Evolutionary conservation across 305 asterid species (phyloP).

Genomic region (Coffea humblotiana): DNA sequence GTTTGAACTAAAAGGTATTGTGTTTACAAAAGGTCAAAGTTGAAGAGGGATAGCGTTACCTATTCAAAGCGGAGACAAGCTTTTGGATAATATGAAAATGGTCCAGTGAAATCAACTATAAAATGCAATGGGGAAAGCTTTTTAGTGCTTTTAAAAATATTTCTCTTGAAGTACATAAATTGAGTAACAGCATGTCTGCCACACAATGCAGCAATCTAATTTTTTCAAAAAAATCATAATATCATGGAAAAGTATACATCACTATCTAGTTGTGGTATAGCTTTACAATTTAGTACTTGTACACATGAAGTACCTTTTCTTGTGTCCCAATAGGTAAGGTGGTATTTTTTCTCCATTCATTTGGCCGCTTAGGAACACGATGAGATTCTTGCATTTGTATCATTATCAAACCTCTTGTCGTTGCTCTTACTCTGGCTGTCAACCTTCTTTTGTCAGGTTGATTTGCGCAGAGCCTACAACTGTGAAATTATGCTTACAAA

Average conservation of each 20-base stretch:
- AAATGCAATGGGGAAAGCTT: background rate
- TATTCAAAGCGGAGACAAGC: background rate
- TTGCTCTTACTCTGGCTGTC: conserved; percentile 8
- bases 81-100: background rate
- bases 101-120: background rate
- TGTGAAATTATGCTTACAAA: conserved; percentile 99
- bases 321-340: background rate
- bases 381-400: conserved; percentile 2
- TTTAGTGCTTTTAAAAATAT: background rate
- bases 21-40: background rate
- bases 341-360: background rate
- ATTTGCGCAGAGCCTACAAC: conserved; percentile 93
- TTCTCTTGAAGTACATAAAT: background rate
- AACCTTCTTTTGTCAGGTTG: conserved; percentile 62
- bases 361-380: background rate
- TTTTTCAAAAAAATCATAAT: background rate
- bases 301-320: background rate
- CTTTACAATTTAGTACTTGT: background rate
- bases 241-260: background rate
- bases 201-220: background rate
- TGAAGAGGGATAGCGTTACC: background rate
- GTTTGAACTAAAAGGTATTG: background rate
- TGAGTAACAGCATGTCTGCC: background rate
- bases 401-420: conserved; percentile 2
- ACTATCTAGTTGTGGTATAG: background rate